Conservation (phyloP, 108 stramenopile species). For the Nitzschia sp. region DNA sequence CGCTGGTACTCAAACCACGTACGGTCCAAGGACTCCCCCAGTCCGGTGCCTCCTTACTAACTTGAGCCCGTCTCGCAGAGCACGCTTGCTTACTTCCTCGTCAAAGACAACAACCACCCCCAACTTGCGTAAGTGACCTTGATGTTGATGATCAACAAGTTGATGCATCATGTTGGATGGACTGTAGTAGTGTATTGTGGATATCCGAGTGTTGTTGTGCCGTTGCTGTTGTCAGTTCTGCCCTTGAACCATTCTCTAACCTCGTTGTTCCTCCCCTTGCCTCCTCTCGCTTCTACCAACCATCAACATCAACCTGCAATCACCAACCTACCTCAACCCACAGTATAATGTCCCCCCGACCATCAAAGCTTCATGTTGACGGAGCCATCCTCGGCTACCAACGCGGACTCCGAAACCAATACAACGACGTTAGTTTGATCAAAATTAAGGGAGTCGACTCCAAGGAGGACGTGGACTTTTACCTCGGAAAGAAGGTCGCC, state of each 20-base stretch:
- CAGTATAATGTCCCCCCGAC: slow-evolving; percentile 46
- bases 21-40: background rate
- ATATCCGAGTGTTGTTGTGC: background rate
- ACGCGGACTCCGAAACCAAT: slow-evolving; percentile 94
- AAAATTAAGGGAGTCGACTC: slow-evolving; percentile 96
- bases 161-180: background rate
- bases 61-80: too few relatives aligned
- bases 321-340: background rate
- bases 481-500: slow-evolving; percentile 97
- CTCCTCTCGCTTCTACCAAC: background rate
- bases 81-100: too few relatives aligned
- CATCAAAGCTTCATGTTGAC: slow-evolving; percentile 92
- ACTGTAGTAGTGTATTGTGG: too few relatives aligned
- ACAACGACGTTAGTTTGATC: slow-evolving; percentile 96
- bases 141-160: background rate
- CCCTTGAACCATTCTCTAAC: background rate
- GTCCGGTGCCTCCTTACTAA: too few relatives aligned
- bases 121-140: background rate
- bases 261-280: background rate
- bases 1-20: slow-evolving; percentile 11
- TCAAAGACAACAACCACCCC: too few relatives aligned
- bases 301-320: background rate
- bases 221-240: background rate
- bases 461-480: slow-evolving; percentile 92
- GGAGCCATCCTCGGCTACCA: slow-evolving; percentile 98